These are phyloP conservation scores for Saururus chinensis DNA, from an alignment of 164 flowering plant species.

Conservation along the genomic window DNA sequence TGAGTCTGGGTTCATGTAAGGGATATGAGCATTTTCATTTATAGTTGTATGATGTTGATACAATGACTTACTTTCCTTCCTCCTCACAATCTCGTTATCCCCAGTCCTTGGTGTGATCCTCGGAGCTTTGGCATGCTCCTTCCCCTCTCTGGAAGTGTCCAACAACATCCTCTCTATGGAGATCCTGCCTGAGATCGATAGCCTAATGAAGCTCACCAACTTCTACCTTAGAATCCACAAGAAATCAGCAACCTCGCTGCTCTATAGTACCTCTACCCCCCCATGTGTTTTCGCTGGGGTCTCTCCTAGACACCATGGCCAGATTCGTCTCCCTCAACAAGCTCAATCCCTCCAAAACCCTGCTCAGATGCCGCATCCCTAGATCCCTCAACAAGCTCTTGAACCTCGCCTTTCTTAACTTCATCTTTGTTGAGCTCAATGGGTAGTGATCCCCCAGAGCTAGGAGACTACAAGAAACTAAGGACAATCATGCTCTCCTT, in stretches of 20 bases:
- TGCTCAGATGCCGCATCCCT: conserved; percentile 49
- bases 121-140: conserved; percentile 19
- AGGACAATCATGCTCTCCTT: conserved; percentile 53
- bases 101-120: conserved; percentile 25
- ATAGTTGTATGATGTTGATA: too few species aligned
- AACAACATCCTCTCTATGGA: conserved; percentile 49
- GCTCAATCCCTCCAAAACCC: conserved; percentile 63
- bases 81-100: too few species aligned
- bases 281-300: conserved; percentile 56
- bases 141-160: conserved; percentile 42
- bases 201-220: conserved; percentile 33
- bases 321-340: conserved; percentile 26
- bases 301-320: conserved; percentile 49
- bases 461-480: conserved; percentile 46
- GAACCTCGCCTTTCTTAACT: conserved; percentile 36
- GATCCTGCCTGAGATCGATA: conserved; percentile 46
- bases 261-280: conserved; percentile 30
- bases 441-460: conserved; percentile 63
- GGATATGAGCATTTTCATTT: too few species aligned
- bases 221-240: conserved; percentile 55
- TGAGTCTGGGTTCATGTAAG: too few species aligned
- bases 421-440: conserved; percentile 43
- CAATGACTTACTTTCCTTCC: too few species aligned
- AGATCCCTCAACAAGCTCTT: conserved; percentile 38
- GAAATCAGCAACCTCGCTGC: conserved; percentile 44